Base-by-base conservation (phyloP, 805 yeast species). In the Hanseniaspora hatyaiensis region DNA sequence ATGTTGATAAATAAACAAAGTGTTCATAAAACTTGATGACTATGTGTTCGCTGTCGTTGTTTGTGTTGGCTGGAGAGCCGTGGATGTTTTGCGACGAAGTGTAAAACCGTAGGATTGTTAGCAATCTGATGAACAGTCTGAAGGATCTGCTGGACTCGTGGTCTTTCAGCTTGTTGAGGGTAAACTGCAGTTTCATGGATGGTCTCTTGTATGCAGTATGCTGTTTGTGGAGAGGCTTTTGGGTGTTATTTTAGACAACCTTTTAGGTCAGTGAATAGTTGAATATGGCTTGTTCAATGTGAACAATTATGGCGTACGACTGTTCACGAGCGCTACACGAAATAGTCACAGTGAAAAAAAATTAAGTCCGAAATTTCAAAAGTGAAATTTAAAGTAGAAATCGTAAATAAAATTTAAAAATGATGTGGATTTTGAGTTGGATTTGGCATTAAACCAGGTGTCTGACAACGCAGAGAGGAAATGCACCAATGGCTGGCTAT, bases 101-200 rank as follows among this genome's bases (percentile, higher is more conserved):
- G 22, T 45, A 45, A 23, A 45, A 45, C 8, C 34, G 36, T n/a
- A 45, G 22, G 4, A 45, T 45, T 18, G 42, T 37, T 13, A 45
- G 13, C 6, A 45, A 28, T 12, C 34, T 45, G 1, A 45, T 3
- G 15, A 45, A 33, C 4, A 45, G 23, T 38, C 23, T 45, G 13
- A 45, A 45, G 3, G 42, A 37, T 18, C 16, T 36, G 26, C 13
- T 45, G 9, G 42, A 45, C 12, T 36, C 31, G n/a, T 30, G 34
- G 23, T 45, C 38, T 3, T 23, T 36, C 18, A 45, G 19, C 22
- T 45, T 45, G 15, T 45, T 44, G 8, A 44, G 15, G 18, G 49
- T 44, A 31, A 45, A 45, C 28, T 37, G 42, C n/a, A 45, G 23
- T 13, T 45, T 45, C 49, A 45, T 45, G 12, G 15, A 23, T 13